Percentiles rank a stretch among this genome's conserved stretches.
Conservation (phyloP, 2,329 filamentous ascomycete genomes). For the Dactylonectria estremocensis region DNA sequence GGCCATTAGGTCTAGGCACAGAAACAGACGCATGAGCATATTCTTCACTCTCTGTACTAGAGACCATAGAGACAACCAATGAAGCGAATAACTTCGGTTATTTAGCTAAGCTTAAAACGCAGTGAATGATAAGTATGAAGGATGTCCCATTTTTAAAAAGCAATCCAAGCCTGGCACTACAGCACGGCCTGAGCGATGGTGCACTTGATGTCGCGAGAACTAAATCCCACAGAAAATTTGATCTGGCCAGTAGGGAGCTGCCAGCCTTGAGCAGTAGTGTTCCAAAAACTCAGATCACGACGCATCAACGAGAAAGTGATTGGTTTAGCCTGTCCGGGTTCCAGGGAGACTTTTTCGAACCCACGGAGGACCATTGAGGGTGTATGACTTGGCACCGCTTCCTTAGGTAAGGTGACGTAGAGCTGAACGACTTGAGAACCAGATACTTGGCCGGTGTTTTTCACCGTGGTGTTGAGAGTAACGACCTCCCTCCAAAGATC, state of each 20-base stretch:
- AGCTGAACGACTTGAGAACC: constrained; percentile 69
- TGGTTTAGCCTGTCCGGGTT: constrained; percentile 67
- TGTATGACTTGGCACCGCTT: constrained; percentile 48
- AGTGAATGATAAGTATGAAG: too few species aligned
- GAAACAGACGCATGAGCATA: too few species aligned
- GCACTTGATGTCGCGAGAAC: neutral
- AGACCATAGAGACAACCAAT: too few species aligned
- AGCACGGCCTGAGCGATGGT: too few species aligned
- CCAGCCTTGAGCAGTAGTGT: constrained; percentile 76
- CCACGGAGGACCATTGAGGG: constrained; percentile 73
- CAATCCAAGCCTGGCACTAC: too few species aligned
- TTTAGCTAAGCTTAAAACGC: too few species aligned
- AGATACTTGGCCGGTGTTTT: constrained; percentile 72
- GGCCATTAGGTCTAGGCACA: too few species aligned
- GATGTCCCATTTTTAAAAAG: too few species aligned
- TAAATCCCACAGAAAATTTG: neutral
- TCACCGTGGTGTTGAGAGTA: constrained; percentile 71
- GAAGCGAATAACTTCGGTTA: too few species aligned
- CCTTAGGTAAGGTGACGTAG: constrained; percentile 64
- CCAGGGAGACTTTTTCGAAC: constrained; percentile 72
- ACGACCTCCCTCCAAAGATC: constrained; percentile 62
- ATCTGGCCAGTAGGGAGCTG: constrained; percentile 4
- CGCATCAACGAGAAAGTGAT: constrained; percentile 70
- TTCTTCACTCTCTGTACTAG: too few species aligned
- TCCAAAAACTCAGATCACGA: constrained; percentile 76